Percentiles rank a stretch among this genome's conserved stretches.
These are phyloP conservation scores for Aspergillus floridensis DNA, from an alignment of 2,329 filamentous ascomycete species.

Conservation along the genomic window DNA sequence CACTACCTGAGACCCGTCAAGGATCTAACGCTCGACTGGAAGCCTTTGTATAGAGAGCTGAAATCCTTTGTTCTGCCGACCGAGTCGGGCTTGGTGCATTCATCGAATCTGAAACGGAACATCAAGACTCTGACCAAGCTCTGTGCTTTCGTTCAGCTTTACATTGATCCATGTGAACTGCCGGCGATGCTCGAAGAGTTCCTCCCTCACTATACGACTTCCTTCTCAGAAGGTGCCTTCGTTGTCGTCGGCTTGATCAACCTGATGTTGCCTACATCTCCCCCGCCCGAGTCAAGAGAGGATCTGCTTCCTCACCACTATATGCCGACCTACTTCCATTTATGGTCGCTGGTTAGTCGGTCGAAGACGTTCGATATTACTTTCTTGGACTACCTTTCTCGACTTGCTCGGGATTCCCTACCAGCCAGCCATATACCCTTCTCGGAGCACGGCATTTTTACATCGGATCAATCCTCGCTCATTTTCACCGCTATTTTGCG, in stretches of 20 bases:
- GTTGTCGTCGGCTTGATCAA: constrained; percentile 89
- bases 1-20: constrained; percentile 90
- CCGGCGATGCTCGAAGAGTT: constrained; percentile 78
- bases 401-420: constrained; percentile 80
- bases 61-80: constrained; percentile 85
- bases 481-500: constrained; percentile 90
- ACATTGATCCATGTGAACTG: constrained; percentile 86
- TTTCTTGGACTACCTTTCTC: constrained; percentile 85
- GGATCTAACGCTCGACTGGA: constrained; percentile 91
- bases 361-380: constrained; percentile 83
- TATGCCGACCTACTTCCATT: constrained; percentile 89
- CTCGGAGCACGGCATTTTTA: constrained; percentile 84
- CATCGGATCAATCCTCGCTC: constrained; percentile 82
- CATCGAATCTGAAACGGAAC: constrained; percentile 62
- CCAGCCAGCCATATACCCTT: constrained; percentile 73
- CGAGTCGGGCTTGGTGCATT: constrained; percentile 67
- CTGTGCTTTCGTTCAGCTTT: constrained; percentile 83
- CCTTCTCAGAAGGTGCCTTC: constrained; percentile 86
- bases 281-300: constrained; percentile 63
- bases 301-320: constrained; percentile 86
- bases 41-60: constrained; percentile 85
- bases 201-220: constrained; percentile 85
- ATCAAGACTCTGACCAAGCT: constrained; percentile 79
- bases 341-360: constrained; percentile 90
- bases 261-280: constrained; percentile 78